Evolutionary conservation across 805 yeast species (phyloP).

Genomic region (Monosporozyma solicola): DNA sequence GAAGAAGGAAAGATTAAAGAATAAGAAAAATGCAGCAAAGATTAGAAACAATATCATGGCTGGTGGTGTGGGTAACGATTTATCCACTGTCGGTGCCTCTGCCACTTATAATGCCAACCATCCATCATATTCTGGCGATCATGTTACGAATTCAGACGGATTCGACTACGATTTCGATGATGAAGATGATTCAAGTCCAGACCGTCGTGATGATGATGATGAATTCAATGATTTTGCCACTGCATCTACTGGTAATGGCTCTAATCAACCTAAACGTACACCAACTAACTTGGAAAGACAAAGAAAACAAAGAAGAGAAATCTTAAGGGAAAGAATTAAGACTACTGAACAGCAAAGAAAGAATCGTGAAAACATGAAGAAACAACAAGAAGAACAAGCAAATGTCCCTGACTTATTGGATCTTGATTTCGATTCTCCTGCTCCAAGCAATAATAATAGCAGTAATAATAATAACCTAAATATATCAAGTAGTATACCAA

Average conservation of each 20-base stretch:
- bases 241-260: neutral
- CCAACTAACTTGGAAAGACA: slow-evolving; percentile 27
- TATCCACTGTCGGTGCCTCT: neutral
- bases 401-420: slow-evolving; percentile 26
- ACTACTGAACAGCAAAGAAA: slow-evolving; percentile 28
- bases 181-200: neutral
- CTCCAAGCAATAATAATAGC: slow-evolving; percentile 5
- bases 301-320: slow-evolving; percentile 31
- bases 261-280: neutral
- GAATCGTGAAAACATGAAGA: slow-evolving; percentile 6
- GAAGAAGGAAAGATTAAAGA: slow-evolving; percentile 24
- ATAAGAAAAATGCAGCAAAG: slow-evolving; percentile 24
- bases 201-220: slow-evolving; percentile 12
- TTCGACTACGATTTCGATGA: slow-evolving; percentile 7
- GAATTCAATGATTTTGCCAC: slow-evolving; percentile 8
- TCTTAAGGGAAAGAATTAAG: slow-evolving; percentile 29
- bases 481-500: neutral
- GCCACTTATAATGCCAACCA: slow-evolving; percentile 21
- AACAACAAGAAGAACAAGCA: slow-evolving; percentile 15
- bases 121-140: slow-evolving; percentile 10
- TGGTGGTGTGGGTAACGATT: neutral
- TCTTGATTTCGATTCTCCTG: slow-evolving; percentile 16
- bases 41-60: slow-evolving; percentile 12
- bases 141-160: slow-evolving; percentile 1
- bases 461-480: neutral